These are phyloP conservation scores for Dryas alaskensis DNA, from an alignment of 306 rosid species.

Conservation along the genomic window DNA sequence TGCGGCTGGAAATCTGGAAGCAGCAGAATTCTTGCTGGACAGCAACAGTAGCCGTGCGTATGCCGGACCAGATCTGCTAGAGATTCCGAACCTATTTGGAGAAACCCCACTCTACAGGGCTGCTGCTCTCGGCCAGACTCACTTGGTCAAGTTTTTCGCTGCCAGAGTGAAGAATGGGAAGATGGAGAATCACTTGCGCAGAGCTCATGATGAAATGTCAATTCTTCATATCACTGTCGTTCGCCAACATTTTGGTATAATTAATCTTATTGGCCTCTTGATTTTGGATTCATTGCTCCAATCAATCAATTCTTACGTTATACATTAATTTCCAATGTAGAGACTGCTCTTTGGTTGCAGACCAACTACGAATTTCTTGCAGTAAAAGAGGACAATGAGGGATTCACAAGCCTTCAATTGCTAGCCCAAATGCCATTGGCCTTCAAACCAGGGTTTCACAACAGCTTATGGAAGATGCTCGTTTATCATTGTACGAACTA, in stretches of 20 bases:
- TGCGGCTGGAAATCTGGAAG: background rate
- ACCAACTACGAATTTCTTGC: background rate
- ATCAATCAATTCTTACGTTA: no score
- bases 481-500: background rate
- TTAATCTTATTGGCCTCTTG: no score
- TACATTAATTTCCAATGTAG: background rate
- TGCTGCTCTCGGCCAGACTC: slow-evolving; percentile 3
- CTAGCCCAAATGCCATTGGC: slow-evolving; percentile 26
- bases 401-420: slow-evolving; percentile 7
- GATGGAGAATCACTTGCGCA: background rate
- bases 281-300: no score
- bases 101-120: slow-evolving; percentile 31
- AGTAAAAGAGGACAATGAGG: background rate
- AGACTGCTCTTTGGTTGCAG: slow-evolving; percentile 13
- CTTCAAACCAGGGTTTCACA: slow-evolving; percentile 3
- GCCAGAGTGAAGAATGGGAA: background rate
- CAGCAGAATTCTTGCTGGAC: background rate
- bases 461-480: background rate
- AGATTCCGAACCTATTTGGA: background rate
- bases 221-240: slow-evolving; percentile 19
- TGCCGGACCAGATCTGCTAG: background rate
- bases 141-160: background rate
- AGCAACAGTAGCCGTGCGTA: no score
- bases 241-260: background rate
- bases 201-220: background rate